Conservation (phyloP, 1,139 yeast genomes). For the Yamadazyma friedrichii region DNA sequence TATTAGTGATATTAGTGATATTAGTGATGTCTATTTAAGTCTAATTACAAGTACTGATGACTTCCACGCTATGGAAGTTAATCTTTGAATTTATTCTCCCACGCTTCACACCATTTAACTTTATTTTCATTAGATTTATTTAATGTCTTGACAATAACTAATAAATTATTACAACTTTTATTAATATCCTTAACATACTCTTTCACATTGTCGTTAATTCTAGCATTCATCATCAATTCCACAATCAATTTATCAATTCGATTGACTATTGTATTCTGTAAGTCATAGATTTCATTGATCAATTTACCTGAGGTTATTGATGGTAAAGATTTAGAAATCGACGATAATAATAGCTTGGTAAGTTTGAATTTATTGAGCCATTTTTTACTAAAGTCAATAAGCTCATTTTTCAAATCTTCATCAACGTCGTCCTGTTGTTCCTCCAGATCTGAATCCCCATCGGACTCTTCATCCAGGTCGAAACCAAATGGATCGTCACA, state of each 20-base stretch:
- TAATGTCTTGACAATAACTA: conserved; percentile 33
- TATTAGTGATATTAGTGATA: too few species aligned
- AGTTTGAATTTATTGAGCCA: conserved; percentile 58
- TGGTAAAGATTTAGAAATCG: conserved; percentile 57
- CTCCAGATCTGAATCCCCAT: conserved; percentile 25
- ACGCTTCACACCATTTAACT: conserved; percentile 51
- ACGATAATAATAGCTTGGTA: conserved; percentile 51
- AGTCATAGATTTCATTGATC: conserved; percentile 34
- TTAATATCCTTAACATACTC: conserved; percentile 25
- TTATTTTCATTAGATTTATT: conserved; percentile 42
- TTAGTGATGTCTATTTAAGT: too few species aligned
- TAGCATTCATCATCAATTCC: conserved; percentile 45
- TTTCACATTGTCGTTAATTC: conserved; percentile 26
- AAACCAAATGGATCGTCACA: conserved; percentile 42
- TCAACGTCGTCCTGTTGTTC: conserved; percentile 21
- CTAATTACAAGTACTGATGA: too few species aligned
- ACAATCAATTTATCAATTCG: conserved; percentile 47
- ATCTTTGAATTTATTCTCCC: conserved; percentile 35
- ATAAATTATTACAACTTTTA: conserved; percentile 28
- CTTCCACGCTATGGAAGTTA: not conserved
- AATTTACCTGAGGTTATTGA: conserved; percentile 29
- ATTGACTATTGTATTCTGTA: conserved; percentile 32
- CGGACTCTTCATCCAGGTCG: conserved; percentile 29
- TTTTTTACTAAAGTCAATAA: conserved; percentile 38
- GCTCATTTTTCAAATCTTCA: conserved; percentile 20